Percentiles rank a stretch among this genome's conserved stretches.
These are phyloP conservation scores for Jacaranda copaia DNA, from an alignment of 257 asterid species.

Conservation along the genomic window DNA sequence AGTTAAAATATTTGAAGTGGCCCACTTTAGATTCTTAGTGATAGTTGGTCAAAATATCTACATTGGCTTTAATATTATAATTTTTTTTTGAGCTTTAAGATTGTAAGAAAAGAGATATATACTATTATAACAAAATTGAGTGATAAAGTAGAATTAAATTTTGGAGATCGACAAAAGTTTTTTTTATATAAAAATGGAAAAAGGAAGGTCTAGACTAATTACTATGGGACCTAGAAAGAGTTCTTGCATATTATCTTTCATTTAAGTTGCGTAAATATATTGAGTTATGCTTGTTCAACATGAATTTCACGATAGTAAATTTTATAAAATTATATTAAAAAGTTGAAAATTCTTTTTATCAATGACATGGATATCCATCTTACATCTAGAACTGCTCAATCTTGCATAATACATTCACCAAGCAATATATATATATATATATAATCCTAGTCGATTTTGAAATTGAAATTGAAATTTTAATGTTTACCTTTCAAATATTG, in stretches of 20 bases:
- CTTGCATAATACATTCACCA: no score
- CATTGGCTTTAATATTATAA: no score
- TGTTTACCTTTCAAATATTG: no score
- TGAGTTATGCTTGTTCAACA: neutral
- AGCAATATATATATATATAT: no score
- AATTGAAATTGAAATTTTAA: no score
- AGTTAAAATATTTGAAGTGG: neutral
- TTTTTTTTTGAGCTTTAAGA: no score
- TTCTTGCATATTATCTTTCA: neutral
- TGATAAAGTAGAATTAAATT: conserved; percentile 7
- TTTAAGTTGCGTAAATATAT: conserved; percentile 24
- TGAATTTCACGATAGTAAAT: neutral
- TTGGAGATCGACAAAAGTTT: conserved; percentile 13
- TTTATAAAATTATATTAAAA: neutral
- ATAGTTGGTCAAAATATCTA: neutral
- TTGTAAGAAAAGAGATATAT: neutral
- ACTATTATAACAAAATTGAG: neutral
- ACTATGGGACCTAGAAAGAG: neutral
- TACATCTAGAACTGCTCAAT: no score
- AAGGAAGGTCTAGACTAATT: neutral
- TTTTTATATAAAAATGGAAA: conserved; percentile 22
- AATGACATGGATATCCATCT: no score
- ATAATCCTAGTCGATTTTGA: no score
- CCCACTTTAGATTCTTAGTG: conserved; percentile 21
- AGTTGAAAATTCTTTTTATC: no score